Percentiles rank a stretch among this genome's conserved stretches.
These are phyloP conservation scores for Xylogone sp. DNA, from an alignment of 2,329 filamentous ascomycete genomes.

Conservation along the genomic window DNA sequence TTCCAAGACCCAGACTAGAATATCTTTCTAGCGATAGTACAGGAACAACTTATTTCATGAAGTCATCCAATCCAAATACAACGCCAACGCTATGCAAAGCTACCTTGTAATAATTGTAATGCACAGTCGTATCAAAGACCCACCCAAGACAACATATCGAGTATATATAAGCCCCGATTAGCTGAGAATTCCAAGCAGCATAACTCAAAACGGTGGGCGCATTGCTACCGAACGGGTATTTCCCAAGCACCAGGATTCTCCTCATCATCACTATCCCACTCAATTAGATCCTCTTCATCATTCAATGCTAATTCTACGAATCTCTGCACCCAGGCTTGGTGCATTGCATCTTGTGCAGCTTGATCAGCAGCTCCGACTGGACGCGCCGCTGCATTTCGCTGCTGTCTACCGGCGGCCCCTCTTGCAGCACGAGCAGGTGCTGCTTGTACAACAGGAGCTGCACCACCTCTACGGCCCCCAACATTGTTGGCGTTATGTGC, in stretches of 20 bases:
- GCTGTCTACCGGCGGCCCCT: neutral
- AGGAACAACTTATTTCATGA: neutral
- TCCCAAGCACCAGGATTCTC: constrained; percentile 41
- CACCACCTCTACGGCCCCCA: constrained; percentile 1
- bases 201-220: no score
- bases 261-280: constrained; percentile 39
- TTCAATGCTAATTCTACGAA: constrained; percentile 31
- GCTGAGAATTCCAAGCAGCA: no score
- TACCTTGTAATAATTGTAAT: no score
- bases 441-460: neutral
- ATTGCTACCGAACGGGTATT: constrained; percentile 27
- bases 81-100: neutral
- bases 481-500: constrained; percentile 6
- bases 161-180: no score
- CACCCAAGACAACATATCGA: no score
- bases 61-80: neutral
- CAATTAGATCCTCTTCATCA: constrained; percentile 28
- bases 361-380: neutral
- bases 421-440: neutral
- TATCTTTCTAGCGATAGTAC: neutral
- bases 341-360: constrained; percentile 11
- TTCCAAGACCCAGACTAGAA: neutral
- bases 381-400: neutral
- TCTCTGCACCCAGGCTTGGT: constrained; percentile 28
- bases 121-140: no score